These are phyloP conservation scores for Flaveria robusta DNA, from an alignment of 129 eudicot species.

Conservation along the genomic window DNA sequence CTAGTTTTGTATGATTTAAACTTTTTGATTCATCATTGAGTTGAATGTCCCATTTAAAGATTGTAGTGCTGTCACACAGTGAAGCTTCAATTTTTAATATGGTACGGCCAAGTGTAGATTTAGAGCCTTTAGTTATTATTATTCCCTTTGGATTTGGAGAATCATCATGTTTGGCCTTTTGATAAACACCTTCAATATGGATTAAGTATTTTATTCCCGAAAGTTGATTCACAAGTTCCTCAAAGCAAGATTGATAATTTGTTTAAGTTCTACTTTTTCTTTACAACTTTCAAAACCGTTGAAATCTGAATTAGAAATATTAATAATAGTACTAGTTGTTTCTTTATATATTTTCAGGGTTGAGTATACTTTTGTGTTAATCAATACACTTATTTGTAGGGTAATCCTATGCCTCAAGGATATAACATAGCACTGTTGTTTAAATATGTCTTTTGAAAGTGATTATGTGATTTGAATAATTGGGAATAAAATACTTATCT, in stretches of 20 bases:
- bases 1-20: slow-evolving; percentile 27
- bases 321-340: slow-evolving; percentile 1
- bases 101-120: slow-evolving; percentile 15
- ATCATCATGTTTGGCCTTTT: slow-evolving; percentile 13
- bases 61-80: slow-evolving; percentile 22
- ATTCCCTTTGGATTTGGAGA: slow-evolving; percentile 27
- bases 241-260: slow-evolving; percentile 12
- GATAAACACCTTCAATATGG: slow-evolving; percentile 1
- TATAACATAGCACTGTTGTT: not conserved
- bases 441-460: not conserved
- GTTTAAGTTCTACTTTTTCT: not conserved
- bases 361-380: not conserved
- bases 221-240: slow-evolving; percentile 1
- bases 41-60: slow-evolving; percentile 28
- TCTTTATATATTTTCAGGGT: not conserved
- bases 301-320: not conserved
- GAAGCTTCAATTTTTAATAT: not conserved
- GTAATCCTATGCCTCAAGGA: not conserved
- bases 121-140: slow-evolving; percentile 9
- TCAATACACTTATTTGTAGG: not conserved
- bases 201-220: slow-evolving; percentile 6
- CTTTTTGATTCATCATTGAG: slow-evolving; percentile 29
- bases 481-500: not conserved
- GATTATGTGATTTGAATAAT: slow-evolving; percentile 1
- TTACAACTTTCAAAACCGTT: not conserved